Evolutionary conservation across 345 rosid genomes (phyloP), one percentile per base, ranked within the genome.

Genomic region (Syzygium jambos): DNA sequence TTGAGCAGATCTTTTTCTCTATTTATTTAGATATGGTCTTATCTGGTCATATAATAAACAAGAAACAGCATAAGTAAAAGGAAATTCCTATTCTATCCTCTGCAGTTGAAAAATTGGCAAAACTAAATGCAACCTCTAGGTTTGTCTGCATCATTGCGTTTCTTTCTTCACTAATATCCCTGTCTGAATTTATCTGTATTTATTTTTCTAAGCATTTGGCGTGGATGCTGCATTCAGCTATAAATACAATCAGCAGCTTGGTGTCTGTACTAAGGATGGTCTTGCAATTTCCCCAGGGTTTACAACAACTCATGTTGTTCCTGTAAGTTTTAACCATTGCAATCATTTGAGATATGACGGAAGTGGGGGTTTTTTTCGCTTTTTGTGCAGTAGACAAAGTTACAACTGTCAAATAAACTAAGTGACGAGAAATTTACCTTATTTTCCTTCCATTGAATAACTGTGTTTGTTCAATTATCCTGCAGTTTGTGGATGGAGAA

Each of bases 221-320:
- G 98, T 96, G 59, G 99, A 97, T 90, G 95, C 99, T 90, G 99
- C 94, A 87, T 97, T 97, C 92, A 95, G 99, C 93, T 97, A 97
- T 85, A 95, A 94, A 90, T 95, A 95, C 91, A 97, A 97, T 91
- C 98, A 95, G 89, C 94, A 90, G 87, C 95, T 90, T 87, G 98
- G 98, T 73, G 83, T 94, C 86, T 97, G 98, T 92, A 89, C 91
- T 86, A 92, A 94, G 89, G 99, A 96, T 87, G 97, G 99, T 87
- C 94, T 97, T 89, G 99, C 95, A 89, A 73, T 97, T 86, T 95
- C 96, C 90, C 96, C 98, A 9, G 99, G 99, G 59, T 97, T 94
- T 91, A 94, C 92, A 86, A 95, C 99, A 78, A 95, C 94, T 85
- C 99, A 95, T 90, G 94, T 93, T 86, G 95, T 97, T 90, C 99